Evolutionary conservation across 805 yeast genomes (phyloP).

Genomic region (Metschnikowia orientalis): DNA sequence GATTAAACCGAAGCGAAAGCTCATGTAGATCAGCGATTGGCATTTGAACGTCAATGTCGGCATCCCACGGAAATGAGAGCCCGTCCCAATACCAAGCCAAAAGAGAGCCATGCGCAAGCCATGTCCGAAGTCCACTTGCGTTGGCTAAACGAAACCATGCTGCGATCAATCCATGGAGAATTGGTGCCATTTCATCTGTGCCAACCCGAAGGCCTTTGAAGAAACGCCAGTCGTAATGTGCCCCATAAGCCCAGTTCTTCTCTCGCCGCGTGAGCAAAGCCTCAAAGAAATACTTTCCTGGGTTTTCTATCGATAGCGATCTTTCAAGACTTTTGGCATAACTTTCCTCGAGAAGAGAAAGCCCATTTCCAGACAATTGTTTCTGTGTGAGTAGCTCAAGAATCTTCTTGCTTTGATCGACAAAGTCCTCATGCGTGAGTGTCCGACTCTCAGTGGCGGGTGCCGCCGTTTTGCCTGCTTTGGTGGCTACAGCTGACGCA

Average conservation of each 20-base stretch:
- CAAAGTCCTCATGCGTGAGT: slow-evolving; percentile 26
- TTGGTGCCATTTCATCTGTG: slow-evolving; percentile 14
- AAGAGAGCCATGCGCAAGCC: slow-evolving; percentile 28
- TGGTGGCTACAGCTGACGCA: slow-evolving; percentile 14
- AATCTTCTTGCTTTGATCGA: slow-evolving; percentile 19
- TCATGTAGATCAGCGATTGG: slow-evolving; percentile 24
- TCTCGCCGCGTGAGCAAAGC: slow-evolving; percentile 23
- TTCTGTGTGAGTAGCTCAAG: slow-evolving; percentile 8
- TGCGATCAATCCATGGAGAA: slow-evolving; percentile 22
- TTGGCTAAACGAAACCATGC: slow-evolving; percentile 26
- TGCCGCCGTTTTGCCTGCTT: slow-evolving; percentile 1
- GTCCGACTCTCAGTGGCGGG: slow-evolving; percentile 19
- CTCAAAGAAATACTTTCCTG: slow-evolving; percentile 39
- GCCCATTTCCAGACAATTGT: slow-evolving; percentile 11
- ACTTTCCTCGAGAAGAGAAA: slow-evolving; percentile 9
- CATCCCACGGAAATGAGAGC: slow-evolving; percentile 27
- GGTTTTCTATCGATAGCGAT: slow-evolving; percentile 12
- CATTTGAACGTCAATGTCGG: slow-evolving; percentile 27
- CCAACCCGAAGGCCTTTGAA: slow-evolving; percentile 19
- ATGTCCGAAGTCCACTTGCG: slow-evolving; percentile 21
- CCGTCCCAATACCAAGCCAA: slow-evolving; percentile 30
- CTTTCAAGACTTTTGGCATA: slow-evolving; percentile 14
- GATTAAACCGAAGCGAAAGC: slow-evolving; percentile 20
- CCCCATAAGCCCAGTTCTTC: slow-evolving; percentile 15
- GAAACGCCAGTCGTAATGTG: slow-evolving; percentile 29